Conservation (phyloP, 345 rosid genomes). For the Hirschfeldia incana region DNA sequence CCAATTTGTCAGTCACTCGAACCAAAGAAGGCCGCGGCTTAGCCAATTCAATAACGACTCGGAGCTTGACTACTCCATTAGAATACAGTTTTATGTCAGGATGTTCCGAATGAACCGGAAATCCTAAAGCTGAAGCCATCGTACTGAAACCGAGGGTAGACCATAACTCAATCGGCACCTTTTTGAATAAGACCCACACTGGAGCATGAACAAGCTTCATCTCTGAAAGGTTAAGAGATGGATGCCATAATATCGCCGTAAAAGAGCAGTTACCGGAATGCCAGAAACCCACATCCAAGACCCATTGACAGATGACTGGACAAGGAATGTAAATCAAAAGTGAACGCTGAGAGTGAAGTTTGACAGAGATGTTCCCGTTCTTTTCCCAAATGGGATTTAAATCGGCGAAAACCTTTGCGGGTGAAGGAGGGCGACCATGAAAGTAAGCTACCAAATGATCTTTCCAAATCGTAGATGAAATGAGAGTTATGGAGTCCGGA, state of each 20-base stretch:
- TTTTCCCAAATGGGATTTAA: neutral
- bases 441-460: neutral
- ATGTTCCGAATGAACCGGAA: neutral
- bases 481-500: too few relatives aligned
- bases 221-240: accelerated
- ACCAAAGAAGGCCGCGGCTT: neutral
- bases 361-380: neutral
- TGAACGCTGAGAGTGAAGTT: neutral
- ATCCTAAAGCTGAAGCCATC: neutral
- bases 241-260: neutral
- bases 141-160: neutral
- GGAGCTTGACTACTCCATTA: neutral
- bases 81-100: neutral
- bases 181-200: neutral
- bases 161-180: neutral
- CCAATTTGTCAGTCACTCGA: neutral
- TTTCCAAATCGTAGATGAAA: too few relatives aligned
- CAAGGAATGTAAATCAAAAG: neutral
- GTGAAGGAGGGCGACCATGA: neutral
- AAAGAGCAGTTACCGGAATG: neutral
- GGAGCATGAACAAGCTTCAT: neutral
- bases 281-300: neutral
- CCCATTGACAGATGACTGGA: neutral
- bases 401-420: neutral
- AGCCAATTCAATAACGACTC: neutral